Percentiles rank a stretch among this genome's conserved stretches.
These are phyloP conservation scores for Balamuthia mandrillaris DNA, from an alignment of 208 protist genomes.

Conservation along the genomic window DNA sequence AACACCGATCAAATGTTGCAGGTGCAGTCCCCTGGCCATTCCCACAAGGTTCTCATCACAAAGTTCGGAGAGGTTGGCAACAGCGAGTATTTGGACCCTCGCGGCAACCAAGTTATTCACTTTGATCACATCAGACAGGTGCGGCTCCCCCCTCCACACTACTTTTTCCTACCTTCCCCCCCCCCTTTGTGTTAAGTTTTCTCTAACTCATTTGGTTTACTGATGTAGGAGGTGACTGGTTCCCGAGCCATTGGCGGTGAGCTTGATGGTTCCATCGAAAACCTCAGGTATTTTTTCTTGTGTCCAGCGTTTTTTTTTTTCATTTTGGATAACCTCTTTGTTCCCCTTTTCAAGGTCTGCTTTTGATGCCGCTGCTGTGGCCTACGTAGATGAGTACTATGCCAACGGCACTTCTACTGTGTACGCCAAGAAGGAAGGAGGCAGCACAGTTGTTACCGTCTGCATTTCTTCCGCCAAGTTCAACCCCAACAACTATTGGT, in stretches of 20 bases:
- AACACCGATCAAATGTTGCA: conserved; percentile 62
- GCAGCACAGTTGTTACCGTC: conserved; percentile 36
- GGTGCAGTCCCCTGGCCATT: neutral
- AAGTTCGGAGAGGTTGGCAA: conserved; percentile 51
- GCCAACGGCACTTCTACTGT: conserved; percentile 50
- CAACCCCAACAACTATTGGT: conserved; percentile 67
- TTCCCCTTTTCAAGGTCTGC: conserved; percentile 21
- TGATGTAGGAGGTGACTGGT: conserved; percentile 38
- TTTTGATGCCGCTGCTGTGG: conserved; percentile 46
- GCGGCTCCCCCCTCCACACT: neutral
- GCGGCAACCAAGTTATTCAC: conserved; percentile 33
- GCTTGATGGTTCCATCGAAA: conserved; percentile 40
- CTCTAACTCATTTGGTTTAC: neutral
- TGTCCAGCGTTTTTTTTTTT: neutral
- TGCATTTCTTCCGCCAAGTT: conserved; percentile 57
- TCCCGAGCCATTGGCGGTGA: conserved; percentile 44
- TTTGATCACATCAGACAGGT: conserved; percentile 68
- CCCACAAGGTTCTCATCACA: conserved; percentile 47
- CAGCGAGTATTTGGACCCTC: conserved; percentile 57
- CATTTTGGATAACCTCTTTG: neutral
- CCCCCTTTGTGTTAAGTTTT: neutral
- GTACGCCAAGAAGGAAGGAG: conserved; percentile 33
- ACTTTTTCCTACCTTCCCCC: neutral
- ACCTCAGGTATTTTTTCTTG: neutral
- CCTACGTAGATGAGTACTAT: conserved; percentile 59